Base-by-base conservation (phyloP, 108 stramenopile genomes). In the Schizochytrium sp. region DNA sequence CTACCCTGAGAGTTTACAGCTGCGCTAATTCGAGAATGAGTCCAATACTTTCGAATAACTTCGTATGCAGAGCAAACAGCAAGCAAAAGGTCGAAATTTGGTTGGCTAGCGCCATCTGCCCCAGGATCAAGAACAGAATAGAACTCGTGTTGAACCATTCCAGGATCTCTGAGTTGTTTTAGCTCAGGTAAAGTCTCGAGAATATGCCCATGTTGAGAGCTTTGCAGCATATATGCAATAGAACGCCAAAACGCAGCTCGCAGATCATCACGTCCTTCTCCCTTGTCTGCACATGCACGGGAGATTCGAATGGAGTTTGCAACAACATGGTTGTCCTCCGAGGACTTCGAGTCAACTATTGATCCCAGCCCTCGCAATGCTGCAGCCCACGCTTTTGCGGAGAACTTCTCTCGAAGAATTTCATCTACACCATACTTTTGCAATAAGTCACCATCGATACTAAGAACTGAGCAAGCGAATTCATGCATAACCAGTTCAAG, bases 141-240 rank as follows among this genome's bases (percentile, higher is more conserved):
- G 64, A 69, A 2, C 15, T 69, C 64, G 5, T 69, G 19, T 44
- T 38, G 10, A 8, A 69, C 64, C 64, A 28, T 69, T 38, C 42
- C 44, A 0, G 64, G 64, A 7, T 12, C 1, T 38, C 64, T 38
- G 5, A 69, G 28, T 44, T 69, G 64, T 44, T 38, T 38, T 7
- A 69, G 64, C 64, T 69, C 64, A 7, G 64, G 64, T 5, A 69
- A 8, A 12, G 64, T 69, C 64, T 69, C 64, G 3, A 69, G 64
- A 69, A 69, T 69, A 44, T 69, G 64, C 2, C 19, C 64, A 44
- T 69, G 12, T 38, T 44, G 64, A 38, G 64, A 28, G 7, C 64
- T 15, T 8, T 10, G 8, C 12, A 69, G 64, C 64, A 69, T 69
- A 12, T 12, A 69, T 38, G 42, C 19, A 7, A 69, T 44, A 69